These are phyloP conservation scores for Diaporthe citri DNA, from an alignment of 2,329 filamentous ascomycete species.

Conservation along the genomic window DNA sequence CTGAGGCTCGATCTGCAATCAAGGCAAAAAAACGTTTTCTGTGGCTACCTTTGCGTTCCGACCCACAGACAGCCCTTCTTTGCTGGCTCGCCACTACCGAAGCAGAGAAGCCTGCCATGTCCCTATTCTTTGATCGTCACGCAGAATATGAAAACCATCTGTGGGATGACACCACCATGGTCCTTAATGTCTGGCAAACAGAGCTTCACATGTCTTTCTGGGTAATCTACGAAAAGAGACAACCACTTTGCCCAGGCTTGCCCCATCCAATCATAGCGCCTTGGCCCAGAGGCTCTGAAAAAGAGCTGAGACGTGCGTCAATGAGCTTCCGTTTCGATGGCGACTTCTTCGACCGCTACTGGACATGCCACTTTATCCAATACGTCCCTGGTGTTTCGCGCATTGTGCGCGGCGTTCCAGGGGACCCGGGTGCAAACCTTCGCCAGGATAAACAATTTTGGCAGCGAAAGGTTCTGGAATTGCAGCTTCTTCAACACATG, in stretches of 20 bases:
- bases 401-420: too few species aligned
- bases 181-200: conserved; percentile 47
- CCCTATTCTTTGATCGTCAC: conserved; percentile 45
- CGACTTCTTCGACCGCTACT: conserved; percentile 50
- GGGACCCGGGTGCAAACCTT: neutral
- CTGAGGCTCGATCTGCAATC: neutral
- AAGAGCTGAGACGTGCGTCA: conserved; percentile 40
- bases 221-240: conserved; percentile 28
- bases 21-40: neutral
- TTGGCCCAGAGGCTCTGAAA: conserved; percentile 17
- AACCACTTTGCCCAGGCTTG: neutral
- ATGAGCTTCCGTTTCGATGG: conserved; percentile 48
- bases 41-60: neutral
- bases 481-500: conserved; percentile 41
- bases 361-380: conserved; percentile 49
- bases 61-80: neutral
- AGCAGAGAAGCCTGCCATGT: conserved; percentile 35
- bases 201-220: conserved; percentile 49
- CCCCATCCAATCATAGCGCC: neutral
- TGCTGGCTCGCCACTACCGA: conserved; percentile 19
- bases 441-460: conserved; percentile 41
- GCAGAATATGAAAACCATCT: conserved; percentile 40
- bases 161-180: conserved; percentile 45
- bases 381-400: conserved; percentile 3
- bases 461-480: conserved; percentile 48